Evolutionary conservation across 1,284 basidiomycete genomes (phyloP), one percentile per base, ranked within the genome.

Genomic region (Ustilago bromivora): DNA sequence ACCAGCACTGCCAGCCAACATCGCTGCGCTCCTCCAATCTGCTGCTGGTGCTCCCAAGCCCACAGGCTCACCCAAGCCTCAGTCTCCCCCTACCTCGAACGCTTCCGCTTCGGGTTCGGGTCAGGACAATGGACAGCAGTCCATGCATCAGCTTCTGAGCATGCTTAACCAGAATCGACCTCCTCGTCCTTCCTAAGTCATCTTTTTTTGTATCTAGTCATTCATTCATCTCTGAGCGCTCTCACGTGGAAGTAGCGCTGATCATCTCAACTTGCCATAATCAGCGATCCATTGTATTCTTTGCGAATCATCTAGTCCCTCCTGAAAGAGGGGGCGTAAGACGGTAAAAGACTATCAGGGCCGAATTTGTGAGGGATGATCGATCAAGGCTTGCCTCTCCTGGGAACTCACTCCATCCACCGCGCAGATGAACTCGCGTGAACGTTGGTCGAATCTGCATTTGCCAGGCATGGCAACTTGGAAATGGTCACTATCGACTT

Each of bases 131-230:
- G 73, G 73, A 41, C 73, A 76, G 46, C 73, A 76, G 36, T 76
- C 73, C 4, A 63, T 76, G 54, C 73, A 76, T 32, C 73, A 76
- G 47, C 69, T 76, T n/a, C 40, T 76, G 36, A 71, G 58, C 49
- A 76, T 76, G 73, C 68, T 76, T 47, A 71, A 65, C 51, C 73
- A 76, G 53, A 76, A 76, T 34, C 57, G 68, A n/a, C 66, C 71
- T 31, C 71, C 71, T 59, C 71, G 58, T 28, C 73, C 68, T 13
- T 64, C 70, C 17, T 72, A 38, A 62, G n/a, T n/a, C 36, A 7
- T 31, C 31, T 17, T 23, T 23, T 23, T 7, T 19, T 28, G 36
- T 38, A 23, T 55, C 35, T 35, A 51, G 34, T 34, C 47, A 34
- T 38, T 51, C 46, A 47, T 28, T 57, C 15, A 17, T 34, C 2